phyloP scores from a whole-genome alignment of 1,284 basidiomycete species.

The Porogramme epimiltina region DNA sequence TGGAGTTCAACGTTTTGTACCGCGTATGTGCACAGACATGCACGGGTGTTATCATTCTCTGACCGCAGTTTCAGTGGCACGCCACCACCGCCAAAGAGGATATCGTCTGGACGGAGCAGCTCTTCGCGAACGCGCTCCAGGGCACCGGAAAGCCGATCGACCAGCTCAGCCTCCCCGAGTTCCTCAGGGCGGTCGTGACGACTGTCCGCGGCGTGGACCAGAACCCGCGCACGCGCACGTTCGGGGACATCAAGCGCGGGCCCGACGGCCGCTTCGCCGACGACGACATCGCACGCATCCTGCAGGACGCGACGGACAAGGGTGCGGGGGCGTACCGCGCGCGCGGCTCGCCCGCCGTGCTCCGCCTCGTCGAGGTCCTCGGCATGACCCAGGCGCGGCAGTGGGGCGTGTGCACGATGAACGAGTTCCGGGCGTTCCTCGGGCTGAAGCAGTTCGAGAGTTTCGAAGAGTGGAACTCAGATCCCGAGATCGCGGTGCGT shows the following conservation, averaged over 20 bases:
- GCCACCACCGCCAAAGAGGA: conserved; percentile 63
- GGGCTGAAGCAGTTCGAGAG: conserved; percentile 54
- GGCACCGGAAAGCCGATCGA: conserved; percentile 27
- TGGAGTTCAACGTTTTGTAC: conserved; percentile 78
- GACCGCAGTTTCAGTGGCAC: conserved; percentile 54
- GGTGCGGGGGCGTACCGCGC: conserved; percentile 76
- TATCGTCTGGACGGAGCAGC: conserved; percentile 56
- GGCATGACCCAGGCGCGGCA: conserved; percentile 68
- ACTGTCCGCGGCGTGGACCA: conserved; percentile 36
- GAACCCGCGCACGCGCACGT: conserved; percentile 54
- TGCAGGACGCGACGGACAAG: conserved; percentile 68
- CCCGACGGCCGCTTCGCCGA: conserved; percentile 66
- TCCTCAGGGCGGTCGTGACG: conserved; percentile 19
- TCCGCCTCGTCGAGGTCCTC: conserved; percentile 75
- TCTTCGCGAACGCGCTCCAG: conserved; percentile 48
- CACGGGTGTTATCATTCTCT: background rate
- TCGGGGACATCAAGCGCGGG: conserved; percentile 55
- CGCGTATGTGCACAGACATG: conserved; percentile 31
- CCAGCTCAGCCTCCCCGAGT: conserved; percentile 18
- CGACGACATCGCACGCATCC: conserved; percentile 62
- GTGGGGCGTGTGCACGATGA: conserved; percentile 76
- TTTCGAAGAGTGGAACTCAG: conserved; percentile 82
- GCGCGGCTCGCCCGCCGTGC: conserved; percentile 68
- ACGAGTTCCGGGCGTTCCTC: conserved; percentile 66
- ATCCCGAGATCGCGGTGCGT: conserved; percentile 61